phyloP scores from a whole-genome alignment of 805 yeast genomes.

The Schizosaccharomyces japonicus region DNA sequence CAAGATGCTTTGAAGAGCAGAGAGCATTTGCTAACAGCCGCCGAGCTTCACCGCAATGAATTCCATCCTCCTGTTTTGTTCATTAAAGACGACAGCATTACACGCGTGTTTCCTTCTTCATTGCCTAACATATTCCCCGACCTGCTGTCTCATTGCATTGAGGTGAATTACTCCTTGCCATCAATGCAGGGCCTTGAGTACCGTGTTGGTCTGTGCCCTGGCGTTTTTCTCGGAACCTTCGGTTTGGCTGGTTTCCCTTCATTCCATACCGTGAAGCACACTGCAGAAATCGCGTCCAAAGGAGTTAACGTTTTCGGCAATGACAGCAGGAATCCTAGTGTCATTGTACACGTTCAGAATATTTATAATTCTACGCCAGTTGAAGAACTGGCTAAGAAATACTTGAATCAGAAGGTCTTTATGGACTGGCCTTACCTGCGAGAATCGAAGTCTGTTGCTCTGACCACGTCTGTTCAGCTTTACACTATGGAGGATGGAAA shows the following conservation, averaged over 20 bases:
- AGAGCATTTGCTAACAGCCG: conserved; percentile 37
- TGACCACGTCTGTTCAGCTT: conserved; percentile 29
- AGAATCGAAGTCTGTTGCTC: conserved; percentile 45
- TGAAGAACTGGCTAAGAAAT: conserved; percentile 42
- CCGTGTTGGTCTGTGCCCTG: conserved; percentile 24
- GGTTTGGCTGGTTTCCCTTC: conserved; percentile 80
- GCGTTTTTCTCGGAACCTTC: conserved; percentile 45
- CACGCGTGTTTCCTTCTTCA: conserved; percentile 46
- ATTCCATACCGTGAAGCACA: conserved; percentile 43
- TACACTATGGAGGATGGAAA: background rate
- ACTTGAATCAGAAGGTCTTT: conserved; percentile 38
- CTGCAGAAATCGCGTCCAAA: conserved; percentile 27
- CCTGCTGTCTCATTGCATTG: conserved; percentile 58
- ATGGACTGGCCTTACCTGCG: conserved; percentile 77
- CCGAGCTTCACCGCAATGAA: conserved; percentile 49
- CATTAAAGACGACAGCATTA: conserved; percentile 52
- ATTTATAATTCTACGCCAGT: conserved; percentile 20
- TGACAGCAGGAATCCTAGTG: conserved; percentile 63
- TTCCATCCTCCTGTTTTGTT: conserved; percentile 50
- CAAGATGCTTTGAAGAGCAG: conserved; percentile 40
- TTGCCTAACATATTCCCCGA: conserved; percentile 55
- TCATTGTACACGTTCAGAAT: conserved; percentile 40
- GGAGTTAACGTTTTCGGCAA: conserved; percentile 60
- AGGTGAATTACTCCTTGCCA: conserved; percentile 31
- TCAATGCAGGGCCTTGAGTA: conserved; percentile 17